Conservation (phyloP, 768 basidiomycete species). For the Ephemerocybe angulata region DNA sequence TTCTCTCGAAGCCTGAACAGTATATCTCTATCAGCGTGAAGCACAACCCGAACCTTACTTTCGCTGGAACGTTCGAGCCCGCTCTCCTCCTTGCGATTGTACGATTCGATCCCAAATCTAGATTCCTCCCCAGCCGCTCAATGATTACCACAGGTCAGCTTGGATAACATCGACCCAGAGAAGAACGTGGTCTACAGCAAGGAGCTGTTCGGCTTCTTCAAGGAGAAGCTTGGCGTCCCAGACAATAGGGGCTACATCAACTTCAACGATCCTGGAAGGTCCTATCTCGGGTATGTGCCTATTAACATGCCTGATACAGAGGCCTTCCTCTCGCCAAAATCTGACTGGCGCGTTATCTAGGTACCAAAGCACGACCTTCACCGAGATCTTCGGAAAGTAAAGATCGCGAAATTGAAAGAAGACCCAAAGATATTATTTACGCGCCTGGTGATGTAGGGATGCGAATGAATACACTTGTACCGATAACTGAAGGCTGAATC, state of each 20-base stretch:
- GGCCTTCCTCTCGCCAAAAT: neutral
- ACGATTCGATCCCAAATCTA: slow-evolving; percentile 19
- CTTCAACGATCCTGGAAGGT: slow-evolving; percentile 53
- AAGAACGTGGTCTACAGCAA: slow-evolving; percentile 53
- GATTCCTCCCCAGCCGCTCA: neutral
- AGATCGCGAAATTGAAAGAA: too few relatives aligned
- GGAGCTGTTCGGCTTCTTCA: slow-evolving; percentile 50
- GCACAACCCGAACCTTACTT: slow-evolving; percentile 59
- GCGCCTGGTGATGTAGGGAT: too few relatives aligned
- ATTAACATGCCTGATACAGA: neutral
- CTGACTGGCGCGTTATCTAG: slow-evolving; percentile 20
- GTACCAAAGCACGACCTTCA: slow-evolving; percentile 43
- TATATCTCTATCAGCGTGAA: slow-evolving; percentile 53
- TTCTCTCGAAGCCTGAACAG: slow-evolving; percentile 50
- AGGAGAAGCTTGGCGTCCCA: slow-evolving; percentile 47
- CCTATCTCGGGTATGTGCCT: slow-evolving; percentile 41
- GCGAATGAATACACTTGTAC: too few relatives aligned
- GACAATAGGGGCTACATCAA: slow-evolving; percentile 58
- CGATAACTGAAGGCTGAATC: too few relatives aligned
- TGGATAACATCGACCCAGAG: slow-evolving; percentile 51
- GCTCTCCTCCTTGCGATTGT: slow-evolving; percentile 60
- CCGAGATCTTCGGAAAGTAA: slow-evolving; percentile 30
- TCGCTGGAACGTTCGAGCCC: slow-evolving; percentile 61
- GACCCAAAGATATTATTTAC: too few relatives aligned
- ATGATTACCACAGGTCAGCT: slow-evolving; percentile 39